These are phyloP conservation scores for Buddleja alternifolia DNA, from an alignment of 257 asterid genomes.

Conservation along the genomic window DNA sequence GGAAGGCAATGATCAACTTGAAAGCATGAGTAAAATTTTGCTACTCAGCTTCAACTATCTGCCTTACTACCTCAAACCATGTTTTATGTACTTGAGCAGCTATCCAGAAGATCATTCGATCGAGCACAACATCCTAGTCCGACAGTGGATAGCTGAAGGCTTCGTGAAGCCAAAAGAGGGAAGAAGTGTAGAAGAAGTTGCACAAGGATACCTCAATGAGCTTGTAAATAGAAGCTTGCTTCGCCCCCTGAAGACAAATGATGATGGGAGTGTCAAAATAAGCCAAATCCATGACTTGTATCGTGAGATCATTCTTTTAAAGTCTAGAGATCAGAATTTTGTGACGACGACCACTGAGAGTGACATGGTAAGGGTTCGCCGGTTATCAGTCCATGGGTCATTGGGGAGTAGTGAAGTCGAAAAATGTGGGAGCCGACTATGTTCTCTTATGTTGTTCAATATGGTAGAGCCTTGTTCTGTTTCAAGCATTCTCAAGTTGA, in stretches of 20 bases:
- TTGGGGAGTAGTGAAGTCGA: neutral
- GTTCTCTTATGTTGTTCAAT: conserved; percentile 34
- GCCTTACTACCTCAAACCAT: conserved; percentile 43
- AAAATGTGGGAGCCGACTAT: conserved; percentile 28
- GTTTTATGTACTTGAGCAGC: conserved; percentile 40
- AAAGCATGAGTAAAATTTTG: conserved; percentile 32
- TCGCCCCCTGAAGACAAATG: conserved; percentile 27
- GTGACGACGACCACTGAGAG: conserved; percentile 24
- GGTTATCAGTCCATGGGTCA: conserved; percentile 37
- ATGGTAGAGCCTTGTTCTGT: conserved; percentile 22
- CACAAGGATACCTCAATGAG: conserved; percentile 49
- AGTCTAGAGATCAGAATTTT: conserved; percentile 35
- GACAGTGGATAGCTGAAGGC: conserved; percentile 46
- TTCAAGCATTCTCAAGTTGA: conserved; percentile 26
- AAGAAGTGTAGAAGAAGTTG: conserved; percentile 41
- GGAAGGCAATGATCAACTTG: conserved; percentile 38
- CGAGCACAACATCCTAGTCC: conserved; percentile 24
- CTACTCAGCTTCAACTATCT: conserved; percentile 41
- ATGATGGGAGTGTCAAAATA: conserved; percentile 39
- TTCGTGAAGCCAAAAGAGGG: conserved; percentile 33
- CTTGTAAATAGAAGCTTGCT: conserved; percentile 44
- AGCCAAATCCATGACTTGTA: conserved; percentile 40
- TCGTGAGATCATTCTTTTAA: conserved; percentile 37
- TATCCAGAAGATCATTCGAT: conserved; percentile 45
- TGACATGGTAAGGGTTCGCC: conserved; percentile 30